Percentiles rank a stretch among this genome's conserved stretches.
phyloP scores from a whole-genome alignment of 1,284 basidiomycete genomes.

The Fomitopsis schrenkii region DNA sequence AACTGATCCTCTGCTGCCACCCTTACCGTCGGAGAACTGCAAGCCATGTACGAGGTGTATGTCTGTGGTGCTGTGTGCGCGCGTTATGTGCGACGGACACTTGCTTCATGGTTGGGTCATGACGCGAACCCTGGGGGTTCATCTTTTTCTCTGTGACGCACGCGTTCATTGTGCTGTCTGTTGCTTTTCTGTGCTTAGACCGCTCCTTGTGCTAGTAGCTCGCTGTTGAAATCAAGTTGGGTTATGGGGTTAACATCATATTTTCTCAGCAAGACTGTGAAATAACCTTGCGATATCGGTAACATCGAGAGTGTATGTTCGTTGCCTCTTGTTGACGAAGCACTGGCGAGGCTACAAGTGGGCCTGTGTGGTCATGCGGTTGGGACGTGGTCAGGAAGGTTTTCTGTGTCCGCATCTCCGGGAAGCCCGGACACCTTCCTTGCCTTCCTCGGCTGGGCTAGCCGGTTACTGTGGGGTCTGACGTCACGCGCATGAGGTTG shows the following conservation, averaged over 20 bases:
- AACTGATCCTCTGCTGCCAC: conserved; percentile 35
- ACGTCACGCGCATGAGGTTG: background rate
- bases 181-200: background rate
- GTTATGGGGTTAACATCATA: background rate
- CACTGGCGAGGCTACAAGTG: background rate
- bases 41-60: too few species aligned
- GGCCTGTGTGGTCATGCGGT: background rate
- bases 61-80: too few species aligned
- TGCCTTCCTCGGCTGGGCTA: background rate
- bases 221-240: conserved; percentile 2
- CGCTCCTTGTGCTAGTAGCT: conserved; percentile 2
- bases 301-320: too few species aligned
- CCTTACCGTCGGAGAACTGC: background rate
- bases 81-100: background rate
- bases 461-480: background rate
- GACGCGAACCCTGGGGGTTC: conserved; percentile 3
- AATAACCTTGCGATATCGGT: too few species aligned
- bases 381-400: background rate
- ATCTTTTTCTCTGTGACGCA: background rate
- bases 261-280: background rate
- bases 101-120: background rate
- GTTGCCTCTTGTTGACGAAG: background rate
- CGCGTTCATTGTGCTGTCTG: background rate
- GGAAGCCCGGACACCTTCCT: background rate
- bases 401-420: background rate